These are phyloP conservation scores for Cercospora zeae-maydis DNA, from an alignment of 2,329 filamentous ascomycete genomes.

Conservation along the genomic window DNA sequence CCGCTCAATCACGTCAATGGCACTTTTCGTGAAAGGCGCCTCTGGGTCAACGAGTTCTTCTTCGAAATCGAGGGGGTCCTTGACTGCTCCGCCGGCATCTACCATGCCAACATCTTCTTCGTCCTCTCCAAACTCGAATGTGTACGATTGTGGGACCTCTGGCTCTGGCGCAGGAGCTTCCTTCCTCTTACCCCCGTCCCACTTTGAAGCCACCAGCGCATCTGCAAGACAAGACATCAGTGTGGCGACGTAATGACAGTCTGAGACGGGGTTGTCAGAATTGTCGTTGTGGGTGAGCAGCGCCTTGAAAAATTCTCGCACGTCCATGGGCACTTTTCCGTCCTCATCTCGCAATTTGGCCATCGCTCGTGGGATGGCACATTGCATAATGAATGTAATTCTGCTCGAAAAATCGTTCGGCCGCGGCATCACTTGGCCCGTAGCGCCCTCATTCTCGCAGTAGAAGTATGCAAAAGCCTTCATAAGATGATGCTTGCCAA, in stretches of 20 bases:
- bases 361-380: slow-evolving; percentile 76
- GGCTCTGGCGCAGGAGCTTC: slow-evolving; percentile 20
- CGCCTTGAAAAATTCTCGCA: slow-evolving; percentile 80
- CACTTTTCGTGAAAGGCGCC: slow-evolving; percentile 53
- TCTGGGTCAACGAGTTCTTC: slow-evolving; percentile 45
- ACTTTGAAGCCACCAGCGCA: slow-evolving; percentile 46
- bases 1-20: slow-evolving; percentile 59
- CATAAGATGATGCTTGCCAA: slow-evolving; percentile 79
- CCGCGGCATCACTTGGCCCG: slow-evolving; percentile 57
- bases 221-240: slow-evolving; percentile 65
- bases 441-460: slow-evolving; percentile 58
- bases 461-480: slow-evolving; percentile 86
- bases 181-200: slow-evolving; percentile 10
- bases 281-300: slow-evolving; percentile 94
- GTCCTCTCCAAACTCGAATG: slow-evolving; percentile 43
- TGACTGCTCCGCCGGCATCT: slow-evolving; percentile 30
- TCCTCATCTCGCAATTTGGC: slow-evolving; percentile 70
- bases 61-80: slow-evolving; percentile 39
- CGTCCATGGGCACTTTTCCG: slow-evolving; percentile 72
- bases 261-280: slow-evolving; percentile 78
- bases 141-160: slow-evolving; percentile 25
- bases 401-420: slow-evolving; percentile 92
- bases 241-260: slow-evolving; percentile 81
- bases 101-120: slow-evolving; percentile 46
- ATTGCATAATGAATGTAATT: slow-evolving; percentile 77